Percentiles rank a stretch among this genome's conserved stretches.
Conservation (phyloP, 2,329 filamentous ascomycete species). For the Lachnellula suecica region DNA sequence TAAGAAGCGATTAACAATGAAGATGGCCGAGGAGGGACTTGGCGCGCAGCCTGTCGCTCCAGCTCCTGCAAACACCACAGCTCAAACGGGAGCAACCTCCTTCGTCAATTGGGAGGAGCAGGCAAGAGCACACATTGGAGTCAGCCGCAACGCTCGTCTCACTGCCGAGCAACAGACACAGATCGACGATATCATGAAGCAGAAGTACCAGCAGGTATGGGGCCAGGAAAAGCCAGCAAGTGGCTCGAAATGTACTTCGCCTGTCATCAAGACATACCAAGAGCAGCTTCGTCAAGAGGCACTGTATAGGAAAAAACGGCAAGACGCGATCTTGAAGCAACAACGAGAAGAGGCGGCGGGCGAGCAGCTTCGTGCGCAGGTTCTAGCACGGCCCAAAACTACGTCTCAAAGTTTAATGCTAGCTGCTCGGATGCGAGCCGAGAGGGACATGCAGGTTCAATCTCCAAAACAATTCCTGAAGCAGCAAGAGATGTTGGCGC, state of each 20-base stretch:
- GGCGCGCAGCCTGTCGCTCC: neutral
- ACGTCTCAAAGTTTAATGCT: no score
- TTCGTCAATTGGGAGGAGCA: neutral
- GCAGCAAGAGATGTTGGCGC: no score
- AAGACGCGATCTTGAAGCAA: no score
- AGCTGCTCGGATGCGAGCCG: no score
- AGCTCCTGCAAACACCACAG: constrained; percentile 5
- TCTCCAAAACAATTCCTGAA: no score
- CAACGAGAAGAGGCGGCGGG: no score
- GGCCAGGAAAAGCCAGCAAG: neutral
- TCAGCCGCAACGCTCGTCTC: neutral
- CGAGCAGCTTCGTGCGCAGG: no score
- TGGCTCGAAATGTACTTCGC: neutral
- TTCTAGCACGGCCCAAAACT: no score
- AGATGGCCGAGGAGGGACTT: no score
- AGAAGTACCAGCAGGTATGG: neutral
- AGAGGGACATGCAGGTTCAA: no score
- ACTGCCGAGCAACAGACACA: neutral
- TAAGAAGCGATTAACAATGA: constrained; percentile 78
- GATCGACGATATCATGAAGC: neutral
- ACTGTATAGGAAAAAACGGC: no score
- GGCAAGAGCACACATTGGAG: neutral
- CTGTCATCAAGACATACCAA: neutral
- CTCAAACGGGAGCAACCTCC: neutral
- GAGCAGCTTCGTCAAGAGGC: neutral